A percentile compares a stretch with the other conserved stretches of the same genome.
Conservation (phyloP, 2,329 filamentous ascomycete species). For the Penicillium freii region DNA sequence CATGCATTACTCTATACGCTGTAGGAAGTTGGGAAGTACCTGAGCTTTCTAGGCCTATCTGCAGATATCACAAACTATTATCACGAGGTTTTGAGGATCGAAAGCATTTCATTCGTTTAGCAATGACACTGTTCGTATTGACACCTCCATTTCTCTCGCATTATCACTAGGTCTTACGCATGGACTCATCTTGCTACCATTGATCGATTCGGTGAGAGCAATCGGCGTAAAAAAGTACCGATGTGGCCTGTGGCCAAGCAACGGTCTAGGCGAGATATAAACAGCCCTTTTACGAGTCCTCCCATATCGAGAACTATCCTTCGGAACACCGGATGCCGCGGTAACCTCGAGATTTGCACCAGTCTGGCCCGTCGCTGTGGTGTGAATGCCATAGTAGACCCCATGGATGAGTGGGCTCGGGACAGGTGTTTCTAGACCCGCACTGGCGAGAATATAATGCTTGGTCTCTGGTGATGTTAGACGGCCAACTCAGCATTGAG, state of each 20-base stretch:
- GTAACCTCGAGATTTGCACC: conserved; percentile 39
- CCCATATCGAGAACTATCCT: conserved; percentile 51
- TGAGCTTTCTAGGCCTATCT: neutral
- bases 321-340: conserved; percentile 23
- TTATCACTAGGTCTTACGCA: conserved; percentile 4
- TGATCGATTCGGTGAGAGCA: conserved; percentile 48
- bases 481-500: conserved; percentile 45
- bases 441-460: conserved; percentile 50
- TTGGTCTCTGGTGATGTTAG: conserved; percentile 34
- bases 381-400: conserved; percentile 44
- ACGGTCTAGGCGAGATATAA: conserved; percentile 49
- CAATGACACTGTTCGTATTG: neutral
- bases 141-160: neutral
- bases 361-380: conserved; percentile 34
- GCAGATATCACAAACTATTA: neutral
- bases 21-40: too few species aligned
- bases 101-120: neutral
- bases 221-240: conserved; percentile 54
- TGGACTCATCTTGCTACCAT: conserved; percentile 36
- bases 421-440: conserved; percentile 51
- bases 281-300: conserved; percentile 41
- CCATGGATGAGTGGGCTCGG: conserved; percentile 49
- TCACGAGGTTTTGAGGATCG: neutral
- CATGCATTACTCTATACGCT: neutral
- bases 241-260: conserved; percentile 53